Evolutionary conservation across 2,329 filamentous ascomycete species (phyloP), one percentile per base, ranked within the genome.

Genomic region (Aspergillus brasiliensis): DNA sequence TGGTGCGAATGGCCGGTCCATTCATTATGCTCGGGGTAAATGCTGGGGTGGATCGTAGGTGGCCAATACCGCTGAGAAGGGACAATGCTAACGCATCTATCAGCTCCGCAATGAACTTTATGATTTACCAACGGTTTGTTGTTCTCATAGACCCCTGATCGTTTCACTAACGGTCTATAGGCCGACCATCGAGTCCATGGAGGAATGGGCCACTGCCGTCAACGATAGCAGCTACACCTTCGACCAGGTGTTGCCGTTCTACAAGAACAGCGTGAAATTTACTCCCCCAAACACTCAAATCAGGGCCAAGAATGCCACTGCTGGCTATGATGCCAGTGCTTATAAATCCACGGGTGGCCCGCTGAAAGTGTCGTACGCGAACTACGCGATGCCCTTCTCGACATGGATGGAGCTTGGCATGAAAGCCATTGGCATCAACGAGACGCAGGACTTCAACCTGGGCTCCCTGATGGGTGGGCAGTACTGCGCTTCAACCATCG

Each of bases 401-500:
- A 77, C 73, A 11, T 81, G 76, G 76, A 74, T 73, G 65, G 67
- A 64, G 11, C 64, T 66, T 8, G 79, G 73, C 1, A 70, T 83
- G 56, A 63, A 77, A 19, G 72, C 73, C 1, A 73, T 82, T 11
- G 81, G 81, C 0, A 67, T 83, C 21, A 62, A 69, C 1, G 69
- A 67, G 4, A 58, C 69, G 1, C 27, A 69, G 3, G 80, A 76
- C 15, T 80, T 81, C 62, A 77, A 78, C 59, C 72, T 70, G 34
- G 81, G 82, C 25, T 66, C 66, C 3, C 67, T 84, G 3, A 59
- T 76, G 17, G 81, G 81, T 8, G 67, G 67, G 1, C 71, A 76
- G 23, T 80, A 74, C 54, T 73, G 71, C 21, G 74, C 79, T 1
- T 77, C 67, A 2, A 73, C 71, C 1, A 73, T 73, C 21, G 56